phyloP scores from a whole-genome alignment of 73 alveolate species.

The Stentor coeruleus region DNA sequence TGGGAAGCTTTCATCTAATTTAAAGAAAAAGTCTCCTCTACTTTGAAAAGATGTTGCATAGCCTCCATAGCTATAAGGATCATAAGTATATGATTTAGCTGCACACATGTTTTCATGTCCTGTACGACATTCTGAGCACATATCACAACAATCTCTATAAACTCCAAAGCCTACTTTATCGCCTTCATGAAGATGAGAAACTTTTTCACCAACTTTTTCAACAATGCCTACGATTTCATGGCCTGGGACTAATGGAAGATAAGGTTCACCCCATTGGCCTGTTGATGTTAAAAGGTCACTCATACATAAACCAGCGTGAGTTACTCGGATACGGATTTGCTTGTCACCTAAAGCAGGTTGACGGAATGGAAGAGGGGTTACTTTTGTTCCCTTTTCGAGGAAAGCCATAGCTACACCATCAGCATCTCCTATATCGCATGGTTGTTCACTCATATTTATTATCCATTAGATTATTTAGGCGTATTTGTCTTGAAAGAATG shows the following conservation, averaged over 20 bases:
- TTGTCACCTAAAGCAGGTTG: slow-evolving; percentile 45
- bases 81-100: slow-evolving; percentile 35
- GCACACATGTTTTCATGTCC: slow-evolving; percentile 47
- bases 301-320: slow-evolving; percentile 62
- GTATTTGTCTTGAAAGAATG: no score
- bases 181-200: slow-evolving; percentile 46
- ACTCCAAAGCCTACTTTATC: slow-evolving; percentile 65
- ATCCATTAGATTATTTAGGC: not conserved
- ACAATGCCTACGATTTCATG: slow-evolving; percentile 69
- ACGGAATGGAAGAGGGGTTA: slow-evolving; percentile 32
- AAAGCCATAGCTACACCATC: not conserved
- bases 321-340: slow-evolving; percentile 53
- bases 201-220: slow-evolving; percentile 45
- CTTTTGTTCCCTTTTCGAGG: slow-evolving; percentile 31
- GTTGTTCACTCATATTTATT: not conserved
- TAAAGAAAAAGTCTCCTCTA: slow-evolving; percentile 42
- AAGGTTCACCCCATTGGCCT: slow-evolving; percentile 58
- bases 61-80: slow-evolving; percentile 56
- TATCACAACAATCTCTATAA: slow-evolving; percentile 43
- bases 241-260: slow-evolving; percentile 67
- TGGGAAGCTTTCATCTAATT: slow-evolving; percentile 15
- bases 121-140: slow-evolving; percentile 39
- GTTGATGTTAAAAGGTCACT: slow-evolving; percentile 53
- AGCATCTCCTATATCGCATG: not conserved
- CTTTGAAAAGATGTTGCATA: slow-evolving; percentile 56